Evolutionary conservation across 257 asterid genomes (phyloP), one percentile per base, ranked within the genome.

Genomic region (Ligustrum vulgare): DNA sequence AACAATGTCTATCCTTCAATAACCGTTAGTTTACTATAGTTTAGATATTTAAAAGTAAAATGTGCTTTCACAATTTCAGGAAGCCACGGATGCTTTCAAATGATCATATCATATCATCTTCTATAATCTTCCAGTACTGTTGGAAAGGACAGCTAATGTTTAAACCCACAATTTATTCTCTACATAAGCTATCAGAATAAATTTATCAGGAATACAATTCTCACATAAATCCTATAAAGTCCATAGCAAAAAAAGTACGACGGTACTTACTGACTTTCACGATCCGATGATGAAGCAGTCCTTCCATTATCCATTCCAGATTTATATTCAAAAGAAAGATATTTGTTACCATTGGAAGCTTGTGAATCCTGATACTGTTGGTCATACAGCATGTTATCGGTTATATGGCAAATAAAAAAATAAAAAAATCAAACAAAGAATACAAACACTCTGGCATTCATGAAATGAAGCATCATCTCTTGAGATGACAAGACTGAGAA

Each of bases 351-450:
- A 75, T 81, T 77, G 70, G 81, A 64, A 82, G 85, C 80, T 79
- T 88, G 90, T 63, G 93, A 71, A 72, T 83, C 97, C 73, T 93
- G 96, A 72, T 93, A 96, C 98, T 93, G 96, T 87, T 83, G 56
- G 71, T 70, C 69, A 75, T 54, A 54, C 72, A 81, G 78, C 79
- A 79, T 65, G 72, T 62, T 60, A 84, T 77, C 67, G 77, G 84
- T 80, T 77, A 71, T 70, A 73, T 75, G 73, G 72, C 63, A 56
- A 75, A 35, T 76, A 82, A 37, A 77, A 68, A 65, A 34, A 75
- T 51, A 31, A 74, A 22, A 8, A 25, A 6, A 36, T 18, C 11
- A 41, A 69, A 54, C 1, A 23, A 54, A 8, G 20, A 65, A 12
- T 15, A 39, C 5, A 45, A 65, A 77, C 45, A 34, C 74, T 34